phyloP scores from a whole-genome alignment of 208 protist genomes.

The Acanthamoeba sp. region DNA sequence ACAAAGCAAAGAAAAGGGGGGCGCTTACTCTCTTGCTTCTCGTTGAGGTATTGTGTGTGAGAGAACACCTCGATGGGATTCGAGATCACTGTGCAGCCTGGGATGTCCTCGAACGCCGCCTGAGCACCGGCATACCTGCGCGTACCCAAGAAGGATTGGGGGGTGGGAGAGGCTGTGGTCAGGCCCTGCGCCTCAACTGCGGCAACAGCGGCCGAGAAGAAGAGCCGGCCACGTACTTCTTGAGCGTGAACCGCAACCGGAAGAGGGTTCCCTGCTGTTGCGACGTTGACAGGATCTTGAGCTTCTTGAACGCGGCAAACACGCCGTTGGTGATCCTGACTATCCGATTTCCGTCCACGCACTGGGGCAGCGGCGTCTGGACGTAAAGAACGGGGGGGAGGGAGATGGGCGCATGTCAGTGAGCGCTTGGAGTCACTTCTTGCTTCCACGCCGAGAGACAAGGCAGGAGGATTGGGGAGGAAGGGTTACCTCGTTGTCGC shows the following conservation, averaged over 20 bases:
- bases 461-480: too few relatives aligned
- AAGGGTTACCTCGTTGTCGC: conserved; percentile 76
- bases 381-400: not conserved
- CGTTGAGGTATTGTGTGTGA: conserved; percentile 86
- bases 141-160: too few relatives aligned
- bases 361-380: conserved; percentile 63
- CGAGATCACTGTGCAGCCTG: conserved; percentile 78
- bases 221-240: conserved; percentile 39
- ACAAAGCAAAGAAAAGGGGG: not conserved
- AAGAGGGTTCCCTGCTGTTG: conserved; percentile 85
- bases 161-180: not conserved
- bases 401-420: not conserved
- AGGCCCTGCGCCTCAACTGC: not conserved
- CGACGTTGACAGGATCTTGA: conserved; percentile 85
- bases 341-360: conserved; percentile 84
- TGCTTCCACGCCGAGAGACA: too few relatives aligned
- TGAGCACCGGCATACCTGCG: conserved; percentile 64
- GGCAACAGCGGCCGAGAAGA: not conserved
- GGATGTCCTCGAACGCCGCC: conserved; percentile 76
- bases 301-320: conserved; percentile 85
- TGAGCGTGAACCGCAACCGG: conserved; percentile 81
- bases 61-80: conserved; percentile 87
- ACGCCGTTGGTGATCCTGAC: conserved; percentile 80
- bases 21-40: conserved; percentile 81
- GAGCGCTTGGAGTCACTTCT: too few relatives aligned